These are phyloP conservation scores for Mesembryanthemum crystallinum DNA, from an alignment of 148 eudicot species.

Conservation along the genomic window DNA sequence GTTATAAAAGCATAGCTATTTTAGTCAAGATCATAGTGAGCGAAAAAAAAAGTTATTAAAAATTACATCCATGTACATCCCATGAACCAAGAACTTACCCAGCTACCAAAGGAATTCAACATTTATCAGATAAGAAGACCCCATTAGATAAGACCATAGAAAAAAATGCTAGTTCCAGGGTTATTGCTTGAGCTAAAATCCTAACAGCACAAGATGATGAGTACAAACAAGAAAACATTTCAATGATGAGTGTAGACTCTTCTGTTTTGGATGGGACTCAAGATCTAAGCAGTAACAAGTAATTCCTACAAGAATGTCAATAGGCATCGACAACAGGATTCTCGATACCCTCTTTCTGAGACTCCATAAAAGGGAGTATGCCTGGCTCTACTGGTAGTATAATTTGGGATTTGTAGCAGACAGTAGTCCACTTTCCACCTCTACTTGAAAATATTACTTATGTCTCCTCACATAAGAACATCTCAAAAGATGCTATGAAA, in stretches of 20 bases:
- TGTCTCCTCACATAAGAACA: background rate
- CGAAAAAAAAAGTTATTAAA: background rate
- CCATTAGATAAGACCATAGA: background rate
- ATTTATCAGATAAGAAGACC: background rate
- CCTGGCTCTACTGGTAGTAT: background rate
- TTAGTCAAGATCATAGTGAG: background rate
- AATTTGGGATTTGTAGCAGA: background rate
- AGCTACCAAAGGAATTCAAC: background rate
- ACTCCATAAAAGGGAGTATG: background rate
- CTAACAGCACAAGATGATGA: background rate
- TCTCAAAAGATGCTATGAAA: background rate
- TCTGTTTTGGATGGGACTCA: background rate
- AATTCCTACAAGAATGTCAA: background rate
- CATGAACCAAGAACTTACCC: background rate
- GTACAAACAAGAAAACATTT: background rate
- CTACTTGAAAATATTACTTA: background rate
- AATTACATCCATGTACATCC: background rate
- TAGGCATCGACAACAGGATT: background rate
- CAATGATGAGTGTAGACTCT: background rate
- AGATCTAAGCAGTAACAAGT: background rate
- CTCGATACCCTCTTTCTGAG: background rate
- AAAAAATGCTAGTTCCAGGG: background rate
- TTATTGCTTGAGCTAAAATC: background rate
- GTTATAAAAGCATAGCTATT: constrained; percentile 5
- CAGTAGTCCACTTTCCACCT: background rate